Conservation (phyloP, 495 filamentous ascomycete species). For the Neurospora sp. region DNA sequence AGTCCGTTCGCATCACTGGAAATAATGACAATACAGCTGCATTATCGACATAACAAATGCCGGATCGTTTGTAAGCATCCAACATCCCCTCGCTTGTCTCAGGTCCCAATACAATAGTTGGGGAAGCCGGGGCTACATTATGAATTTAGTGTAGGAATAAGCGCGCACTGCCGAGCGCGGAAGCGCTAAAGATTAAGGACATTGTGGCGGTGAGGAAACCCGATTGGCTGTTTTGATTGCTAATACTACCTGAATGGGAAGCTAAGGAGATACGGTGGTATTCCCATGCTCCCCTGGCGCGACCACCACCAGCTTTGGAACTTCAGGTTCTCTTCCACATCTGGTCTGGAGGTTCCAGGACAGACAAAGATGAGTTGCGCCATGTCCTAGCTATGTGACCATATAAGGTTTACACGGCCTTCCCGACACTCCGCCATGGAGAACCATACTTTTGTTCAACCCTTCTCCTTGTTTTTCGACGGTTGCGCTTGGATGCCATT, state of each 20-base stretch:
- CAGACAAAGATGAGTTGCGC: neutral
- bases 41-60: no score
- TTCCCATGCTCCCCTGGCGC: no score
- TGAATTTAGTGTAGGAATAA: neutral
- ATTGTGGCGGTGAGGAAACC: neutral
- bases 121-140: neutral
- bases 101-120: no score
- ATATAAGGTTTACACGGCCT: neutral
- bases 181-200: neutral
- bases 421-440: neutral
- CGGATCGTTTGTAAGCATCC: no score
- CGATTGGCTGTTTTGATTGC: neutral
- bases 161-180: neutral
- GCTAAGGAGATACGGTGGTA: no score
- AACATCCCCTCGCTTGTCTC: no score
- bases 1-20: no score
- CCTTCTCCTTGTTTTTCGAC: neutral
- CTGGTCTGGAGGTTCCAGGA: neutral
- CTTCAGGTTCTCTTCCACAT: neutral
- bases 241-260: neutral
- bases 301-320: no score
- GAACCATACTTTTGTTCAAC: neutral
- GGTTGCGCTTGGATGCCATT: neutral
- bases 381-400: neutral
- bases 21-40: no score